Evolutionary conservation across 1,284 basidiomycete genomes (phyloP), one percentile per base, ranked within the genome.

Genomic region (Coniophora puteana): DNA sequence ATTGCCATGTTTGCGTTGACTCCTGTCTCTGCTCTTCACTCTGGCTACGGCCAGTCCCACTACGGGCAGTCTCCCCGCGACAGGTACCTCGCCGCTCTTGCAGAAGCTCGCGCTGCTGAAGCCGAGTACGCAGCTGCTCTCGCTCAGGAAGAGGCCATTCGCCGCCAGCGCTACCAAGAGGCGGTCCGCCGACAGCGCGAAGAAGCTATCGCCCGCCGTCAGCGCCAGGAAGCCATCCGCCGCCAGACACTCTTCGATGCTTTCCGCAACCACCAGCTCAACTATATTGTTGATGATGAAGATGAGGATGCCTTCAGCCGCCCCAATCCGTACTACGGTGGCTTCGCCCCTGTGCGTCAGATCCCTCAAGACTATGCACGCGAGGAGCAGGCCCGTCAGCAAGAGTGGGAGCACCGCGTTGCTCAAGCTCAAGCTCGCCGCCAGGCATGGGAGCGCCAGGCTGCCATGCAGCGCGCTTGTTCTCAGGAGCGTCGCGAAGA

Each of bases 111-210:
- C 34, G 48, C 52, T 23, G 56, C 57, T 6, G 51, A 61, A 43
- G 57, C 52, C 16, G 58, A 65, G 26, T 64, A 63, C 33, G 53
- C 63, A 22, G 56, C 58, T 32, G 54, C 56, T 7, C 54, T 40
- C 8, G 45, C 41, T 12, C 14, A 25, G 16, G 43, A 47, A 21
- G 26, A 65, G 40, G 58, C 62, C 27, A 42, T 51, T 8, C 59
- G 33, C 10, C 17, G 33, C 17, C 33, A 50, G 38, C 57, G 50
- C 4, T 63, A 65, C 40, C 64, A 67, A 41, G 54, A 54, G 25
- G 51, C 47, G 11, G 48, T 55, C 26, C 53, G 47, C 20, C 51
- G 40, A 6, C 53, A 54, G 45, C 54, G 49, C 30, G 20, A 24
- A 14, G 45, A 47, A 25, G 38, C 42, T 5, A 21, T 14, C 20